phyloP scores from a whole-genome alignment of 1,139 yeast genomes.

The Arxiozyma slooffiae region DNA sequence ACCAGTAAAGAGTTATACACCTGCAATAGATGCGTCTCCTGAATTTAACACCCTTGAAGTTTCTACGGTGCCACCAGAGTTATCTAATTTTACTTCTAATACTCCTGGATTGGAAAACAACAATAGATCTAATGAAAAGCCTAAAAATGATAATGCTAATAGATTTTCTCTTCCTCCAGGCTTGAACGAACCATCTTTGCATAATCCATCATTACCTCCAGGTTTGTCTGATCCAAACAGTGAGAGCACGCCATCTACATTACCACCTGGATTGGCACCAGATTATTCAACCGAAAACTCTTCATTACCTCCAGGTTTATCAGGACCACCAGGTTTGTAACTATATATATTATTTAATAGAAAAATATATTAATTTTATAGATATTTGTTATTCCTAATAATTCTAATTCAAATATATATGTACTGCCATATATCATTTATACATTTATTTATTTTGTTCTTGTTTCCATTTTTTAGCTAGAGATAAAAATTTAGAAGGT shows the following conservation, averaged over 20 bases:
- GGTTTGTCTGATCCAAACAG: conserved; percentile 1
- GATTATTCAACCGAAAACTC: background rate
- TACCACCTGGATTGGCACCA: conserved; percentile 10
- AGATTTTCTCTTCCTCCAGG: conserved; percentile 3
- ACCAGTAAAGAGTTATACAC: conserved; percentile 1
- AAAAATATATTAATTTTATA: background rate
- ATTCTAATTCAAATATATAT: too few relatives aligned
- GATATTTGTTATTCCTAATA: too few relatives aligned
- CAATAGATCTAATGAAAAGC: background rate
- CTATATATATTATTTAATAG: background rate
- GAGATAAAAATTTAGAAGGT: conserved; percentile 47
- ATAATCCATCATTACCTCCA: conserved; percentile 3
- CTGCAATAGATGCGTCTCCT: conserved; percentile 3
- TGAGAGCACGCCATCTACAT: background rate
- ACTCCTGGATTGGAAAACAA: background rate
- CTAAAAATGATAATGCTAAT: background rate
- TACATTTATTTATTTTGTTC: conserved; percentile 5
- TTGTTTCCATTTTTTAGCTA: conserved; percentile 53
- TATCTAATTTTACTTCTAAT: background rate
- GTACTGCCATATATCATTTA: background rate
- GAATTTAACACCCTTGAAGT: background rate
- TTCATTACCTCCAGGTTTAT: conserved; percentile 6
- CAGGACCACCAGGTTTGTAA: conserved; percentile 19
- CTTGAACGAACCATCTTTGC: background rate
- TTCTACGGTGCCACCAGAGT: conserved; percentile 3